phyloP scores from a whole-genome alignment of 1,284 basidiomycete genomes.

The Leccinum cinnamomeum region DNA sequence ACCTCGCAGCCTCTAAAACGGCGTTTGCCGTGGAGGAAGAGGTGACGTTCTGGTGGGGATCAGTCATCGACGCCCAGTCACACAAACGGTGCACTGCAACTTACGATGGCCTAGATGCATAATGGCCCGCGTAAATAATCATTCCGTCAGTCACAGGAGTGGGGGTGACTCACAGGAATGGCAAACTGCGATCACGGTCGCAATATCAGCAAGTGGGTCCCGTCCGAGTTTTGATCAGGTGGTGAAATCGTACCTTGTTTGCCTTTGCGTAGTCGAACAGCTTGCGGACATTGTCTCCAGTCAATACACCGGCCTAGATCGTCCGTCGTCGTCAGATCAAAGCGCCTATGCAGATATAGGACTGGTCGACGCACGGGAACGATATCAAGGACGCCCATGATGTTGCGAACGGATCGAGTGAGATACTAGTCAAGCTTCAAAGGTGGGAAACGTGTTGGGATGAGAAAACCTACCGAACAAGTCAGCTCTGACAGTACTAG shows the following conservation, averaged over 20 bases:
- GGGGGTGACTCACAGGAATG: conserved; percentile 55
- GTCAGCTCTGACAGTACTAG: neutral
- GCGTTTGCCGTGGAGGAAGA: conserved; percentile 79
- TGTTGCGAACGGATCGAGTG: conserved; percentile 4
- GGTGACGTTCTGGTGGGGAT: conserved; percentile 55
- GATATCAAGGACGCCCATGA: conserved; percentile 58
- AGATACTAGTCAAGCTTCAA: conserved; percentile 8
- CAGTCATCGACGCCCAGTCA: conserved; percentile 4
- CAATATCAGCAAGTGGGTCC: conserved; percentile 1
- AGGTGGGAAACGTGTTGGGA: neutral
- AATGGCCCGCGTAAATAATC: neutral
- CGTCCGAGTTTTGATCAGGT: neutral
- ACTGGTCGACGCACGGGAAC: conserved; percentile 49
- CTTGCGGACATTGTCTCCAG: conserved; percentile 72
- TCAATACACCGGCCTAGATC: conserved; percentile 67
- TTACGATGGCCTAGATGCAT: conserved; percentile 55
- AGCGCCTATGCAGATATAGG: neutral
- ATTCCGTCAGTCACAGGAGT: neutral
- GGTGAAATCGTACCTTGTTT: conserved; percentile 51
- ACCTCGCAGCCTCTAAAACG: conserved; percentile 75
- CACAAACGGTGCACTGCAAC: conserved; percentile 29
- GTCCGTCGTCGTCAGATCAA: conserved; percentile 17
- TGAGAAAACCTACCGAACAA: conserved; percentile 18
- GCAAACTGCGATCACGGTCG: conserved; percentile 50
- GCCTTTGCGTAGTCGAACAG: conserved; percentile 72